Conservation (phyloP, 768 basidiomycete species). For the Amanita rimosa region DNA sequence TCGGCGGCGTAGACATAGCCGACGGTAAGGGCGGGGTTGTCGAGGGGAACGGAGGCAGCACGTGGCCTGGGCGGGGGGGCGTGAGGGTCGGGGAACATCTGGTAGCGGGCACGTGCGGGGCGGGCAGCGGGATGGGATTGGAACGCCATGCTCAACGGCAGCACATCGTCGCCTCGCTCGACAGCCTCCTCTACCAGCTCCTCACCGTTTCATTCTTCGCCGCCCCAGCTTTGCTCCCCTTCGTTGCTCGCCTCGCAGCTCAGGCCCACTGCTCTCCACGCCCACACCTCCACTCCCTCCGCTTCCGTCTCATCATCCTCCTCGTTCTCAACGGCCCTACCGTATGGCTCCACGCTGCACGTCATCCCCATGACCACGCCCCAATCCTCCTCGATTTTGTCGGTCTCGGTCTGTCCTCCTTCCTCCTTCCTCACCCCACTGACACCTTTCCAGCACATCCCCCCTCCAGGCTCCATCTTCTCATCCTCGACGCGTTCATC, state of each 20-base stretch:
- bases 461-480: conserved; percentile 57
- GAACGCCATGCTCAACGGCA: conserved; percentile 57
- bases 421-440: neutral
- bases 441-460: conserved; percentile 28
- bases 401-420: conserved; percentile 50
- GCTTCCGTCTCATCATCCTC: conserved; percentile 53
- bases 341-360: conserved; percentile 49
- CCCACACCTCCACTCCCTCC: conserved; percentile 59
- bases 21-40: conserved; percentile 34
- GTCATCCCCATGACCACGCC: conserved; percentile 44
- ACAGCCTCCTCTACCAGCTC: conserved; percentile 60
- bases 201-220: conserved; percentile 70
- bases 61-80: conserved; percentile 17
- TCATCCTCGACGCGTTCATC: conserved; percentile 59
- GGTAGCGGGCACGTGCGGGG: neutral
- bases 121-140: conserved; percentile 12
- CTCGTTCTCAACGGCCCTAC: conserved; percentile 45
- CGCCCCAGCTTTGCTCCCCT: conserved; percentile 52
- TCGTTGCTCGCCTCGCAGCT: conserved; percentile 39
- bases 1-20: conserved; percentile 81
- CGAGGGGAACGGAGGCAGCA: conserved; percentile 32
- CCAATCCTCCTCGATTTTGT: conserved; percentile 68
- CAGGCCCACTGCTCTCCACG: conserved; percentile 53
- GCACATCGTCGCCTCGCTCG: conserved; percentile 66
- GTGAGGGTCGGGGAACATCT: conserved; percentile 8